phyloP scores from a whole-genome alignment of 768 basidiomycete genomes.

The Podaxis pistillaris region DNA sequence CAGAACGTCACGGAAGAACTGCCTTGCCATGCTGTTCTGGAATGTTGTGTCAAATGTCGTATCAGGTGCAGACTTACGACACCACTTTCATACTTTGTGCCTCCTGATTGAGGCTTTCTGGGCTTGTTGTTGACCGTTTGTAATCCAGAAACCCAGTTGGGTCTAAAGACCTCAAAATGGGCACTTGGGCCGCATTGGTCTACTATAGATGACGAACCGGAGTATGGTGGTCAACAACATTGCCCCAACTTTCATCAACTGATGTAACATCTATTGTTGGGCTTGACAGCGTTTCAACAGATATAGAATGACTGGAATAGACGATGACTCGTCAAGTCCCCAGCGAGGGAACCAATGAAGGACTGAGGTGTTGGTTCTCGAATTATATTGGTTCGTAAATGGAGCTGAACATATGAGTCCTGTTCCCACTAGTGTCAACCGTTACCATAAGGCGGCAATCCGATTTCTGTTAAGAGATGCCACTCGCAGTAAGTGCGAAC shows the following conservation, averaged over 20 bases:
- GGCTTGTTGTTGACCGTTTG: too few species aligned
- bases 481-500: neutral
- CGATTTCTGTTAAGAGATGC: neutral
- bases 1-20: neutral
- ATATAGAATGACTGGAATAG: neutral
- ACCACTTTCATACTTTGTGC: neutral
- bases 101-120: too few species aligned
- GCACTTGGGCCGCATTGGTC: neutral
- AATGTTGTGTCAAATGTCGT: neutral
- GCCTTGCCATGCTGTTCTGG: neutral
- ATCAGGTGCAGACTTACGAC: neutral
- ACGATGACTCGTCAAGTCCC: neutral
- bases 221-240: neutral
- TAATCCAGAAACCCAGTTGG: too few species aligned
- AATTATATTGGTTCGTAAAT: neutral
- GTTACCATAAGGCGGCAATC: neutral
- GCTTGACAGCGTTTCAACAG: neutral
- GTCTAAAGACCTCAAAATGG: too few species aligned
- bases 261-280: neutral
- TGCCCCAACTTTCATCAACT: neutral
- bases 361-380: neutral
- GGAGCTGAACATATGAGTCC: neutral
- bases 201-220: neutral
- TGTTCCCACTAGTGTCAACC: constrained; percentile 1
- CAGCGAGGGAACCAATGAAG: neutral